Conservation (phyloP, 306 rosid genomes). For the Cucumis sativus region DNA sequence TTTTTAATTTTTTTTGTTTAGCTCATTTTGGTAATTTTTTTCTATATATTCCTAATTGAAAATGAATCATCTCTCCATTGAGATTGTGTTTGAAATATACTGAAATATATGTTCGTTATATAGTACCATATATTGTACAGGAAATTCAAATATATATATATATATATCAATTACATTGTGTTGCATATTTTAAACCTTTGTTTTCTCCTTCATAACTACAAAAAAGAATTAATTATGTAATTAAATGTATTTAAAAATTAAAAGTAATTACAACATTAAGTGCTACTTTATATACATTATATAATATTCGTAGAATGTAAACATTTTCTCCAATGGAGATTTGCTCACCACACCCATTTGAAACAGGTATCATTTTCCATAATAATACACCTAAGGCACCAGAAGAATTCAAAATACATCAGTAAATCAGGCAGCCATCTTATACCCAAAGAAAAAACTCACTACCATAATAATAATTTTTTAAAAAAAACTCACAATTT, state of each 20-base stretch:
- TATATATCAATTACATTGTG: too few species aligned
- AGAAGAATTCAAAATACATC: not conserved
- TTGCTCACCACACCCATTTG: not conserved
- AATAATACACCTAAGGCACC: constrained; percentile 42
- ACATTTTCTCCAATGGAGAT: not conserved
- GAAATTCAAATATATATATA: too few species aligned
- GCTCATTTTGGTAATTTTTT: too few species aligned
- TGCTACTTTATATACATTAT: not conserved
- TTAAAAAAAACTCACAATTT: not conserved
- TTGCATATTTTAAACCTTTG: too few species aligned
- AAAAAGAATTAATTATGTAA: too few species aligned
- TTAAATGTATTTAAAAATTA: not conserved
- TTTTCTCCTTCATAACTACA: too few species aligned
- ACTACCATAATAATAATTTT: not conserved
- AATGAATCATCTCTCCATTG: too few species aligned
- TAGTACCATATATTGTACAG: too few species aligned
- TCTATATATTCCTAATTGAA: too few species aligned
- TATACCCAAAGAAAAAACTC: not conserved
- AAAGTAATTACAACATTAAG: not conserved
- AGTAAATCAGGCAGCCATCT: not conserved
- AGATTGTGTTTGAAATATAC: too few species aligned
- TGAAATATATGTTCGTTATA: too few species aligned
- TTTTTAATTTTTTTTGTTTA: too few species aligned
- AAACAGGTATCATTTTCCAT: constrained; percentile 21
- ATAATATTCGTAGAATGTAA: not conserved